Conservation (phyloP, 352 stramenopile genomes). For the Globisporangium orthogonon region DNA sequence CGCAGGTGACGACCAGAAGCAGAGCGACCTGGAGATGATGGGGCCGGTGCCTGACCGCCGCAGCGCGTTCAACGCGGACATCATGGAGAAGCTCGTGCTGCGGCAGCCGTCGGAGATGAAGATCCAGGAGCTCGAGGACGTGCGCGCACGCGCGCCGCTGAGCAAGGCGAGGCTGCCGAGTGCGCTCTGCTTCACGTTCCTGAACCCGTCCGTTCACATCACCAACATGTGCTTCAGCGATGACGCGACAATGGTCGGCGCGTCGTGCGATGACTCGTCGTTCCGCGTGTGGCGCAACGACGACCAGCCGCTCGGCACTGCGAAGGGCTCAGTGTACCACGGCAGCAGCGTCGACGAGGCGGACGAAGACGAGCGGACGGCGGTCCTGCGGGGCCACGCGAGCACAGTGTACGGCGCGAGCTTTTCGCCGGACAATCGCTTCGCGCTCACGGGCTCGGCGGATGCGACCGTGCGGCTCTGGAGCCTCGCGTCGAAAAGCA, state of each 20-base stretch:
- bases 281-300: conserved; percentile 84
- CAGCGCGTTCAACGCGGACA: conserved; percentile 55
- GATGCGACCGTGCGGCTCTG: conserved; percentile 82
- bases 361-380: conserved; percentile 65
- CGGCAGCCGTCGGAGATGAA: conserved; percentile 62
- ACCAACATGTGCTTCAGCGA: conserved; percentile 83
- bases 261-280: conserved; percentile 61
- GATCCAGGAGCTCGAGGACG: conserved; percentile 55
- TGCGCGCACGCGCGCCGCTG: conserved; percentile 44
- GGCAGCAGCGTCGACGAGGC: conserved; percentile 32
- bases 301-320: conserved; percentile 62
- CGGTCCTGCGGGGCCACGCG: conserved; percentile 66
- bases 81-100: conserved; percentile 79
- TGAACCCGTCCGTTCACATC: conserved; percentile 71
- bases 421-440: conserved; percentile 85
- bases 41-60: conserved; percentile 68
- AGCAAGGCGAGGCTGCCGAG: conserved; percentile 51
- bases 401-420: conserved; percentile 78
- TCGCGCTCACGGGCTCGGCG: conserved; percentile 72
- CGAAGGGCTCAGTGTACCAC: conserved; percentile 55
- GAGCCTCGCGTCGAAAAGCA: conserved; percentile 78
- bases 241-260: conserved; percentile 69
- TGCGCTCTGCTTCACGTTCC: conserved; percentile 69
- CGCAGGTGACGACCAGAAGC: conserved; percentile 28
- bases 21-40: conserved; percentile 44